A percentile compares a stretch with the other conserved stretches of the same genome.
phyloP scores from a whole-genome alignment of 2,329 filamentous ascomycete species.

The Falciphora oryzae region DNA sequence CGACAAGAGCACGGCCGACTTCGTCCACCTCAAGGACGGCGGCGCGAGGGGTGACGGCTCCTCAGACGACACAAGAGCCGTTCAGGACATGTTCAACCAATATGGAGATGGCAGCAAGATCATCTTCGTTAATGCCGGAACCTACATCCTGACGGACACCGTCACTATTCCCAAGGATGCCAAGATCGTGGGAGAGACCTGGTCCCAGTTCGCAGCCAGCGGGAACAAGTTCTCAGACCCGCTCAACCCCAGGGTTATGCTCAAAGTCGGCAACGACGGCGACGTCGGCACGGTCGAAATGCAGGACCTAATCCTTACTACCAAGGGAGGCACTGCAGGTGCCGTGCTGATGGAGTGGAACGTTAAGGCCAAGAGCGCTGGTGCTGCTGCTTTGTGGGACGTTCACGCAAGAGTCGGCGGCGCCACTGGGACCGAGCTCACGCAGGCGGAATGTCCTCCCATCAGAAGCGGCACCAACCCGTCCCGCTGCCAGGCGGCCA shows the following conservation, averaged over 20 bases:
- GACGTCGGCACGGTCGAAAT: constrained; percentile 61
- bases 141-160: constrained; percentile 38
- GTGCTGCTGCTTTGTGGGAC: constrained; percentile 61
- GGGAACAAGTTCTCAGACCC: constrained; percentile 42
- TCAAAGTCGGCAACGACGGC: constrained; percentile 56
- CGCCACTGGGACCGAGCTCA: constrained; percentile 57
- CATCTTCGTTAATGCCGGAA: constrained; percentile 15
- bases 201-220: constrained; percentile 62
- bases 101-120: constrained; percentile 32
- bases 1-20: constrained; percentile 5
- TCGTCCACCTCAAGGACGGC: constrained; percentile 14
- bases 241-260: constrained; percentile 54
- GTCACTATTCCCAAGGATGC: constrained; percentile 51
- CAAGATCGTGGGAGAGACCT: constrained; percentile 64
- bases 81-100: constrained; percentile 38
- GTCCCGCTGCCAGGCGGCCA: constrained; percentile 28
- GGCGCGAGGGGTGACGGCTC: constrained; percentile 13
- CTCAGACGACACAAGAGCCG: constrained; percentile 31
- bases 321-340: constrained; percentile 48
- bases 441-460: constrained; percentile 56
- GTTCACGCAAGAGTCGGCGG: constrained; percentile 68
- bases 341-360: constrained; percentile 70
- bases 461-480: constrained; percentile 38
- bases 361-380: constrained; percentile 45
- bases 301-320: constrained; percentile 56